Base-by-base conservation (phyloP, 2,329 filamentous ascomycete genomes). In the Westerdykella ornata region DNA sequence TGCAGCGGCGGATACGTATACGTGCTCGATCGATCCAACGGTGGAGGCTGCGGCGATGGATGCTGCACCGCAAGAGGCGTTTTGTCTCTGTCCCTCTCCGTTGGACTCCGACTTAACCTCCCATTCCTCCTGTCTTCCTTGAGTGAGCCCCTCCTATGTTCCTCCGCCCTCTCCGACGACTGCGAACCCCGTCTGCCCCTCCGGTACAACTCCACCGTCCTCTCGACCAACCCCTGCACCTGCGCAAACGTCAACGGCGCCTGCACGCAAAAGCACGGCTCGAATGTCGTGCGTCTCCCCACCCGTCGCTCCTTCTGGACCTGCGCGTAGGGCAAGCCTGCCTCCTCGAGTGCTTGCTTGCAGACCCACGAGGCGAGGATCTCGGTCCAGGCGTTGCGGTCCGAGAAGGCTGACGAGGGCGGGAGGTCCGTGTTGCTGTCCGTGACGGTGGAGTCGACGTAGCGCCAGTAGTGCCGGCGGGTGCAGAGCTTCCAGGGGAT, bases 351-450 rank as follows among this genome's bases (percentile, higher is more conserved):
- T 0, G 65, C 65, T 41, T 66, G 59, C 29, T 58, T 60, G 41
- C 60, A 62, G 2, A 67, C 63, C 65, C 65, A 67, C 5, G 60
- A 62, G 1, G 60, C 56, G 41, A 58, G 50, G 12, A 67, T 57
- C 34, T 67, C 63, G 3, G 63, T 67, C 57, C 56, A 64, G 29
- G 46, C 56, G 12, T 52, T 53, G 1, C 62, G 51, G 33, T 67
- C 60, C 1, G 41, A 42, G 20, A 53, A 59, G 7, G 58, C 59
- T 32, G 49, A 41, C 1, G 59, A 61, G 5, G 56, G 38, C 4
- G 50, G 47, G 7, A 49, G 35, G 7, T 64, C 53, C 3, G 57
- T 59, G 32, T 66, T 65, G 3, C 55, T 51, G 20, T 53, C 39
- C 12, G 54, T 46, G 13, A 64, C 41, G 20, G 55, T 65, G 18